Evolutionary conservation across 306 rosid genomes (phyloP), one percentile per base, ranked within the genome.

Genomic region (Abrus pulchellus): DNA sequence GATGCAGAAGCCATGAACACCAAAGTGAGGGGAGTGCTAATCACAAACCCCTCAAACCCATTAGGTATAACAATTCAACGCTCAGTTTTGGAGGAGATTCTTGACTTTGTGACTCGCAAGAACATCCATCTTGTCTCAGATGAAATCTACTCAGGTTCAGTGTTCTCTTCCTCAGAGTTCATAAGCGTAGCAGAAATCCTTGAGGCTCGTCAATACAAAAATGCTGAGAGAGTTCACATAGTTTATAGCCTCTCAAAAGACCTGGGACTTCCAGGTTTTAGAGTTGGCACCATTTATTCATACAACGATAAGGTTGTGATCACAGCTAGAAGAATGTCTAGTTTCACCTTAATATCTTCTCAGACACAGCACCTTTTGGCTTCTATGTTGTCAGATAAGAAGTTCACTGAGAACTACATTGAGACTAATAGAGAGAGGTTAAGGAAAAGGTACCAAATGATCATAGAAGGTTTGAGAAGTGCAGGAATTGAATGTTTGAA

Each of bases 241-340:
- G 99, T 95, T 3, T 95, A 95, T 20, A 93, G 99, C 14, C 98
- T 95, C 68, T 95, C 99, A 0, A 95, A 95, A 29, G 99, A 95
- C 53, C 97, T 95, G 1, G 99, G 99, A 6, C 90, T 95, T 8
- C 99, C 98, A 0, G 99, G 99, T 4, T 95, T 95, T 9, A 48
- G 99, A 38, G 92, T 95, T 10, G 99, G 99, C 10, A 91, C 92
- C n/a, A 77, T 93, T 47, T 93, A 95, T 65, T 93, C 99, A 0
- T 95, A 95, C 91, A 93, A 93, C 10, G 92, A 95, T 49, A 83
- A 78, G 49, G 97, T 95, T 49, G 98, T 95, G 34, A 91, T 91
- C 0, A 91, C 99, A 3, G 98, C 99, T 0, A 79, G 98, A 28
- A 80, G 99, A 3, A 95, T 95, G 99, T 95, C 99, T 0, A 95